Base-by-base conservation (phyloP, 331 rosid species). In the Phaseolus coccineus region DNA sequence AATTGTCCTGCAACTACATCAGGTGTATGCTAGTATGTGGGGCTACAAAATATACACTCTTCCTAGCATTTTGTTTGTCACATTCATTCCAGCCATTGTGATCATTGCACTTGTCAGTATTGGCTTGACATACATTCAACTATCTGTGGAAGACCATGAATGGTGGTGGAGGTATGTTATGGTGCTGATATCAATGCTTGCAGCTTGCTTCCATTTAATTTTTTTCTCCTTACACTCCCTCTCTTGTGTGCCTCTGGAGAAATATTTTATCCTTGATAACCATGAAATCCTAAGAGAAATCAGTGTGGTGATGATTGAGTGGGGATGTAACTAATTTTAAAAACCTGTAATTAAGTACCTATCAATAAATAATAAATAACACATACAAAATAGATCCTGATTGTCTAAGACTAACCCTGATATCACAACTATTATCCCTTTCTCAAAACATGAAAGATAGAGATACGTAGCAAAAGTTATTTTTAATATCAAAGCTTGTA, bases 161-260 rank as follows among this genome's bases (percentile, higher is more conserved):
- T 93, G 97, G 97, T 93, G 97, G 97, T 93, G 97, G 96, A 89
- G 96, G 96, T 93, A 87, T 76, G 86, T 77, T 83, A 33, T 78
- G 62, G 77, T 80, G 61, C 52, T 11, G 56, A 64, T 68, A 77
- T 69, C 51, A 63, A 70, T 77, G 47, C 57, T 52, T 71, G 39
- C 51, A 50, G 10, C 55, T 62, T 76, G 77, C 73, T 58, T 59
- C 42, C 5, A 13, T 69, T 40, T 69, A 59, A 42, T 40, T 69
- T 68, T 55, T 5, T 22, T 71, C 53, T 80, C 57, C 42, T 69
- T 76, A 13, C 39, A 72, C 27, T 25, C 48, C 57, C 66, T 24
- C 78, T 61, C 15, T 27, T 31, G n/a, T 44, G 57, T 46, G 65
- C 24, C 33, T 52, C 16, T 31, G 16, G 15, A 13, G 19, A 22